Evolutionary conservation across 2,329 filamentous ascomycete genomes (phyloP), one percentile per base, ranked within the genome.

Genomic region (Aspergillus sp.): DNA sequence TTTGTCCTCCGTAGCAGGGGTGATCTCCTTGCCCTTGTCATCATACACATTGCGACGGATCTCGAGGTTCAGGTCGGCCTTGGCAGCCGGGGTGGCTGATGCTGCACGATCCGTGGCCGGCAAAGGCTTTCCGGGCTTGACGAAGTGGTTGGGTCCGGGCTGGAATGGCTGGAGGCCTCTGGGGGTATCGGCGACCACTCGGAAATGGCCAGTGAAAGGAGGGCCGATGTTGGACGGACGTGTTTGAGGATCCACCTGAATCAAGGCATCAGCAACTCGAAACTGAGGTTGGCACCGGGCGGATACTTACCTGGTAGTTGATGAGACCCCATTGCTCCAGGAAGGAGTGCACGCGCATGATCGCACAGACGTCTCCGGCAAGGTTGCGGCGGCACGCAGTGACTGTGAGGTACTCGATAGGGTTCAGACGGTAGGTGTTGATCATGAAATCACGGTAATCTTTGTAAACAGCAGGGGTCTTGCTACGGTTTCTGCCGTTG

Each of bases 371-470:
- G 77, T 99, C 95, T 66, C 95, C 95, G 21, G 95, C 95, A 72
- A 99, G 80, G 75, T 99, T 99, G 67, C 95, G 87, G 65, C 95
- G 86, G 75, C 95, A 99, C 54, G 95, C 95, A 10, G 95, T 99
- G 57, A 99, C 94, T 5, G 95, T 99, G 58, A 99, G 84, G 73
- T 99, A 99, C 77, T 99, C 95, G 57, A 92, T 86, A 5, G 95
- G 95, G 74, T 98, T 99, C 59, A 99, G 82, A 39, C 95, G 89
- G 78, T 99, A 99, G 13, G 95, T 98, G 81, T 99, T 99, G 81
- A 99, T 92, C 95, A 99, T 99, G 74, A 99, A 99, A 74, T 99
- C 95, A 68, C 95, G 89, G 78, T 99, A 99, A 74, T 99, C 95
- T 79, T 98, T 98, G 82, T 99, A 99, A 21, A 98, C 91, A 52